A percentile compares a stretch with the other conserved stretches of the same genome.
These are phyloP conservation scores for Rhodamnia argentea DNA, from an alignment of 345 rosid genomes.

Conservation along the genomic window DNA sequence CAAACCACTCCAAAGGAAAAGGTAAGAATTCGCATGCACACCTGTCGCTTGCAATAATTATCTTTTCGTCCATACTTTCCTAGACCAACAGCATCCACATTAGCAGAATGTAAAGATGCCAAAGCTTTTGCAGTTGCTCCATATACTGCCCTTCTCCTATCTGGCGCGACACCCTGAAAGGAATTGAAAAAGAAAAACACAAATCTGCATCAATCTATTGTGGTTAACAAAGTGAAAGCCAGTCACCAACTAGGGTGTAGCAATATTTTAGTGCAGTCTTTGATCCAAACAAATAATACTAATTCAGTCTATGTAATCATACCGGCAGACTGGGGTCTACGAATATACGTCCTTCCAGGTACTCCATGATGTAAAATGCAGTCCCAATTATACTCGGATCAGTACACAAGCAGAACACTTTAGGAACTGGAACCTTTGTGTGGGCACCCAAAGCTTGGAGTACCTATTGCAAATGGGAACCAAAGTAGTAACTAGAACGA, in stretches of 20 bases:
- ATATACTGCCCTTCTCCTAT: constrained; percentile 54
- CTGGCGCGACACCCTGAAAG: constrained; percentile 51
- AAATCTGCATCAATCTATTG: neutral
- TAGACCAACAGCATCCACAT: constrained; percentile 74
- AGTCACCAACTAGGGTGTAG: neutral
- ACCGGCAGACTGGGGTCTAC: constrained; percentile 67
- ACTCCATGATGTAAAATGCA: constrained; percentile 93
- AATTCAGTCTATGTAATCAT: neutral
- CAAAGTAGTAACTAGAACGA: neutral
- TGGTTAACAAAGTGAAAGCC: neutral
- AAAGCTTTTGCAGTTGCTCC: constrained; percentile 60
- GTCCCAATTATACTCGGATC: constrained; percentile 73
- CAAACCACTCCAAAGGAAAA: neutral
- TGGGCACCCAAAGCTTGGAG: constrained; percentile 69
- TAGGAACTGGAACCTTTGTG: constrained; percentile 82
- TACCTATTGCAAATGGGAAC: constrained; percentile 28
- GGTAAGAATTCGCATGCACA: constrained; percentile 6
- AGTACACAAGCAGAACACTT: constrained; percentile 65
- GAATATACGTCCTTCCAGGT: constrained; percentile 82
- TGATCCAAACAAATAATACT: neutral
- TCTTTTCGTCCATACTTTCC: constrained; percentile 65
- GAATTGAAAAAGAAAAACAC: neutral
- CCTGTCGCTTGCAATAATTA: constrained; percentile 87
- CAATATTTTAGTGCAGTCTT: neutral
- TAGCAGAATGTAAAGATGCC: constrained; percentile 71